Conservation (phyloP, 208 protist genomes). For the Wallacemonas sp. region DNA sequence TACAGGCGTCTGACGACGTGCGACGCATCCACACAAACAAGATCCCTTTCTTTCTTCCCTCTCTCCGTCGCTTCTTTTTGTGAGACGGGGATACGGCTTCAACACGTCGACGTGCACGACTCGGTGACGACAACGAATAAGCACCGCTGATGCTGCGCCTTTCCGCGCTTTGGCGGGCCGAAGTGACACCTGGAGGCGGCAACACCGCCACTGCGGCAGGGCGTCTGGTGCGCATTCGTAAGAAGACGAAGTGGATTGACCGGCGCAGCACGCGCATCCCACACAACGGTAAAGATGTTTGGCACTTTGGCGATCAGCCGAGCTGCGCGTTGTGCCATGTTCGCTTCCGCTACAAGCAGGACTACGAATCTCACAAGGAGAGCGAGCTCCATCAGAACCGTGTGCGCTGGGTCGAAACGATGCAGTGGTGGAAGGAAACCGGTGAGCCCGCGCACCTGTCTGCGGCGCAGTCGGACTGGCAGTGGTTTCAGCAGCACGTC, state of each 20-base stretch:
- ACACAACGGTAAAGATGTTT: constrained; percentile 87
- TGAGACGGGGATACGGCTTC: no score
- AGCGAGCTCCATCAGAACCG: constrained; percentile 85
- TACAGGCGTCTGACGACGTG: no score
- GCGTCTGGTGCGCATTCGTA: constrained; percentile 83
- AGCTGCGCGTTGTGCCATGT: constrained; percentile 88
- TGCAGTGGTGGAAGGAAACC: constrained; percentile 76
- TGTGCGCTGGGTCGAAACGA: constrained; percentile 85
- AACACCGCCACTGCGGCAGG: constrained; percentile 74
- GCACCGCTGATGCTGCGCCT: constrained; percentile 55
- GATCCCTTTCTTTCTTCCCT: background rate
- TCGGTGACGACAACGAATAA: no score
- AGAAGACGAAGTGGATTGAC: constrained; percentile 90
- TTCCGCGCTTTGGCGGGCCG: constrained; percentile 35
- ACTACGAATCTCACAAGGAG: constrained; percentile 90
- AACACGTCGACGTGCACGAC: no score
- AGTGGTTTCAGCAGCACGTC: constrained; percentile 71
- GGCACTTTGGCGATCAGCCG: constrained; percentile 83
- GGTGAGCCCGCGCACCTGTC: constrained; percentile 68
- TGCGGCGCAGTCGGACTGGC: constrained; percentile 51
- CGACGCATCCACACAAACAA: no score
- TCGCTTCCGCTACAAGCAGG: constrained; percentile 89
- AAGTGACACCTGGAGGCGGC: constrained; percentile 74
- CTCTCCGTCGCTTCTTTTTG: background rate
- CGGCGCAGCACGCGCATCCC: constrained; percentile 77